phyloP scores from a whole-genome alignment of 225 moss, liverwort and hornwort species.

The Pseudoscleropodium purum region DNA sequence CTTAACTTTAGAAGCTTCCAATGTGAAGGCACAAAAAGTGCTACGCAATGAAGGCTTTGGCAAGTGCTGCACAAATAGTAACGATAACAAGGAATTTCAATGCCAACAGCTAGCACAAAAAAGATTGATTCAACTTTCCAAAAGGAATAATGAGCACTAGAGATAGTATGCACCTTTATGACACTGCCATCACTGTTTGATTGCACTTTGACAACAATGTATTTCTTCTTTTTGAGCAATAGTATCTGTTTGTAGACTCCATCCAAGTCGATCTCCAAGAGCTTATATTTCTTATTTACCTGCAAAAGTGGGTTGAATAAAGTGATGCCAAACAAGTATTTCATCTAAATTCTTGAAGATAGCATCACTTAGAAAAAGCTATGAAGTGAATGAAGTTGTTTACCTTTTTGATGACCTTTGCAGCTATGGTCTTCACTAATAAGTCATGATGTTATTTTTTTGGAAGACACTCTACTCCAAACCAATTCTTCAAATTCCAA shows the following conservation, averaged over 20 bases:
- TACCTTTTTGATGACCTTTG: constrained; percentile 94
- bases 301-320: constrained; percentile 7
- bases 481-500: background rate
- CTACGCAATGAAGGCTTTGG: background rate
- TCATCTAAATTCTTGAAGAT: background rate
- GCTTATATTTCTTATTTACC: constrained; percentile 93
- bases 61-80: background rate
- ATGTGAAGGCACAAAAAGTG: background rate
- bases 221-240: constrained; percentile 95
- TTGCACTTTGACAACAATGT: constrained; percentile 90
- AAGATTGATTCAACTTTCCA: background rate
- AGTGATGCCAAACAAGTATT: background rate
- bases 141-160: background rate
- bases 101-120: background rate
- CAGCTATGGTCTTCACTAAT: constrained; percentile 36
- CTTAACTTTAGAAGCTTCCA: background rate
- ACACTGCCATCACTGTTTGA: constrained; percentile 53
- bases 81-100: background rate
- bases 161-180: constrained; percentile 24
- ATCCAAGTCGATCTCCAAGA: constrained; percentile 95
- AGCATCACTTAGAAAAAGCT: background rate
- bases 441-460: background rate
- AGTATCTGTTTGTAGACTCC: constrained; percentile 95
- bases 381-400: background rate
- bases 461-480: background rate